Evolutionary conservation across 208 protist species (phyloP), one percentile per base, ranked within the genome.

Genomic region (Herpetomonas muscarum): DNA sequence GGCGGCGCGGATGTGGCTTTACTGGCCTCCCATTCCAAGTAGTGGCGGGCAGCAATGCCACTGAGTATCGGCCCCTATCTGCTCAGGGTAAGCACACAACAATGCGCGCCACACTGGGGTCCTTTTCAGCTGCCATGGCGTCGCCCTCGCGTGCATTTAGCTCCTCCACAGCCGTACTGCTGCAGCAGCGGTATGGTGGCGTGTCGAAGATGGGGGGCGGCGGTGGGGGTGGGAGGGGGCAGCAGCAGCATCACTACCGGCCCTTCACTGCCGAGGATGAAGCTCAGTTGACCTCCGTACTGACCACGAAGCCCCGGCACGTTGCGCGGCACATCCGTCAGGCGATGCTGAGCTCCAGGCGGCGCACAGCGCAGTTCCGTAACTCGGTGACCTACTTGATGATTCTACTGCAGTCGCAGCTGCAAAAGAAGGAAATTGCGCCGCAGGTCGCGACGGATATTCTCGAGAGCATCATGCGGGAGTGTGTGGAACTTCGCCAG

Each of bases 351-450:
- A 62, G 74, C 39, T 93, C 87, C 0, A 74, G 86, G 1, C 61
- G 76, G 24, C 81, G 80, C 61, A 80, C 85, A 26, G 70, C 74
- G 13, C 87, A 92, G 49, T 96, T 96, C 54, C 90, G 90, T 28
- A 96, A 93, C 63, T 84, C 82, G 34, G 87, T 96, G 6, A 96
- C 90, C 42, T 94, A 85, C 61, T 70, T 93, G 17, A 96, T 93
- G 86, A 96, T 96, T 57, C 61, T 83, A 0, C 64, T 96, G 24
- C 90, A 96, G 69, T 75, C 82, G 6, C 74, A 70, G 49, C 74
- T 96, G n/a, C 86, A 93, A 42, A 74, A 76, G 58, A 66, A 78
- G 25, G 78, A 88, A 41, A 85, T 94, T 5, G n/a, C 36, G 0
- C 81, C 87, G 3, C 73, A 26, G 13, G 85, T 90, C 41, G 90